Percentiles rank a stretch among this genome's conserved stretches.
These are phyloP conservation scores for Calvatia gigantea DNA, from an alignment of 768 basidiomycete species.

Conservation along the genomic window DNA sequence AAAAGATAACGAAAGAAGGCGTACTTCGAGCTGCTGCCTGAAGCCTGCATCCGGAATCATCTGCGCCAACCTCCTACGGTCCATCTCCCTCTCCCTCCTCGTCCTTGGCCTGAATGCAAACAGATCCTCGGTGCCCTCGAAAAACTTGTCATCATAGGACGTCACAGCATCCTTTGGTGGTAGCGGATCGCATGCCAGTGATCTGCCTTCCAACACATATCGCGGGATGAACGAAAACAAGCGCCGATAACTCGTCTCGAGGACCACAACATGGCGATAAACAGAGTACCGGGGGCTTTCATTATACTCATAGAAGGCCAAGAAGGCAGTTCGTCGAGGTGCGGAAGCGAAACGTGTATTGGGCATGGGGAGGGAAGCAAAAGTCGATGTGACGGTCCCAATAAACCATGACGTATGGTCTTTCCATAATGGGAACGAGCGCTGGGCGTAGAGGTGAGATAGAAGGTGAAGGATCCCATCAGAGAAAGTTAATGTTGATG, in stretches of 20 bases:
- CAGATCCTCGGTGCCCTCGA: constrained; percentile 57
- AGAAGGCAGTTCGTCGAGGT: constrained; percentile 28
- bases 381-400: constrained; percentile 43
- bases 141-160: constrained; percentile 72
- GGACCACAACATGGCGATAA: constrained; percentile 77
- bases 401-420: constrained; percentile 70
- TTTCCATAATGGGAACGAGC: constrained; percentile 82
- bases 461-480: constrained; percentile 68
- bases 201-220: constrained; percentile 44
- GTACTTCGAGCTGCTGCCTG: constrained; percentile 54
- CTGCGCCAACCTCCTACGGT: constrained; percentile 51
- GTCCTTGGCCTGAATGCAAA: constrained; percentile 35
- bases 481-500: constrained; percentile 45
- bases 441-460: constrained; percentile 83
- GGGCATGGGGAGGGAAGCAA: constrained; percentile 33
- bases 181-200: constrained; percentile 81
- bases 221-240: constrained; percentile 73
- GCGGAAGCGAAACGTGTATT: constrained; percentile 26
- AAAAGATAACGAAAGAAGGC: background rate
- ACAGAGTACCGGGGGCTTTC: constrained; percentile 45
- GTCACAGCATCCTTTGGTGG: constrained; percentile 64
- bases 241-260: constrained; percentile 55
- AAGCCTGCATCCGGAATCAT: constrained; percentile 57
- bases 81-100: constrained; percentile 38
- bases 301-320: constrained; percentile 34